phyloP scores from a whole-genome alignment of 768 basidiomycete species.

The Rhodosporidiobolus odoratus region DNA sequence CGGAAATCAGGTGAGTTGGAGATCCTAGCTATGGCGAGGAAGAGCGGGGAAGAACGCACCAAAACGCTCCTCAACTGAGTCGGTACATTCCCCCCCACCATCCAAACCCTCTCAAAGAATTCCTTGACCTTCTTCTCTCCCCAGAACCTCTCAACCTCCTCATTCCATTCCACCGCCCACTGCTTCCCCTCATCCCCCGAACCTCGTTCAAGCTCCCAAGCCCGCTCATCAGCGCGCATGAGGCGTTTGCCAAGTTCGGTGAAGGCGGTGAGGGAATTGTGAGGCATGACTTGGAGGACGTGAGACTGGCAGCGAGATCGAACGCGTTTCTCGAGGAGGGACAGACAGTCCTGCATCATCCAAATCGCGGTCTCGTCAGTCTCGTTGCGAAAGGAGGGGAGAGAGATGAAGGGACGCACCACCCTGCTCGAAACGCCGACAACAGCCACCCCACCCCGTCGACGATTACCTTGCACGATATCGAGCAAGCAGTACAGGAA shows the following conservation, averaged over 20 bases:
- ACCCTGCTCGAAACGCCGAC: constrained; percentile 80
- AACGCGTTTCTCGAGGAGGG: constrained; percentile 87
- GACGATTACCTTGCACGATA: constrained; percentile 78
- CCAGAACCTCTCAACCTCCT: constrained; percentile 48
- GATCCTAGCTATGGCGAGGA: no score
- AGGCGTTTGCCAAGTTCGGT: constrained; percentile 53
- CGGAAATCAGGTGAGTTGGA: constrained; percentile 38
- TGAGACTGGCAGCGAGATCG: constrained; percentile 95
- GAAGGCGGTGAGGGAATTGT: constrained; percentile 54
- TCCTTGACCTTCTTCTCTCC: constrained; percentile 7
- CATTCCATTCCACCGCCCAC: constrained; percentile 21
- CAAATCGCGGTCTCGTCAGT: neutral
- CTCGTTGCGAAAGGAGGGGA: neutral
- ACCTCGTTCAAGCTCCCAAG: constrained; percentile 34
- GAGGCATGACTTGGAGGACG: constrained; percentile 69
- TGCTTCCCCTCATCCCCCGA: neutral
- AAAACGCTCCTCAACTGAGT: constrained; percentile 17
- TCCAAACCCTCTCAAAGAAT: constrained; percentile 20
- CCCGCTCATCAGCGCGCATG: constrained; percentile 49
- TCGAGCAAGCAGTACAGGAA: constrained; percentile 92
- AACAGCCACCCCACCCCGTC: constrained; percentile 54
- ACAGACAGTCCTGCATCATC: constrained; percentile 64
- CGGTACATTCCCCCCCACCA: constrained; percentile 41
- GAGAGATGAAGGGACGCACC: constrained; percentile 38
- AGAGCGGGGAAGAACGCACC: neutral